Base-by-base conservation (phyloP, 805 yeast genomes). In the Candida chilensis region DNA sequence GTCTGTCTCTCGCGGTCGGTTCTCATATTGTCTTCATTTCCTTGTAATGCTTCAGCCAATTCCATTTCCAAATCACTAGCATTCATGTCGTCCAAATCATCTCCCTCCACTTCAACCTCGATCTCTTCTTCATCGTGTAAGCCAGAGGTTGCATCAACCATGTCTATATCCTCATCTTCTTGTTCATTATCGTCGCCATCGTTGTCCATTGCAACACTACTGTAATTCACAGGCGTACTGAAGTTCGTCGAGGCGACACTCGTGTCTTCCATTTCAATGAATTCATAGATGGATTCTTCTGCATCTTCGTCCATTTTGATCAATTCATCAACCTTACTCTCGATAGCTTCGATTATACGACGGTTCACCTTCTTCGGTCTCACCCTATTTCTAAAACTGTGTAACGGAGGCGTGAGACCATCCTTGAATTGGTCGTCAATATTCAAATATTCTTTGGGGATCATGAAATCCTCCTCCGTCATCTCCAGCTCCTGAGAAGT, bases 341-440 rank as follows among this genome's bases (percentile, higher is more conserved):
- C 96, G 5, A 86, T 76, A 37, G 75, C 77, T 34, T 85, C 83
- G 46, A 87, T 74, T 16, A 82, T 77, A 25, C 78, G 64, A 31
- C 76, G 78, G 32, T 78, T 75, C 38, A 83, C 68, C 34, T 80
- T 74, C 32, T 79, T 71, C 29, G 85, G 76, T 47, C 83, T 78
- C 36, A 92, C 66, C 27, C 86, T 60, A 36, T 80, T 71, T 26
- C 74, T 64, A 3, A 79, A 81, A 40, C 79, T 76, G 43, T 73
- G 71, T 57, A 83, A 63, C 1, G 97, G 95, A 5, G 85, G 78
- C 0, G 92, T 74, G 13, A 92, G 50, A 5, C 98, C 98, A 51
- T 83, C 85, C n/a, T 71, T 74, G 41, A 64, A 72, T 21, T 53
- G 60, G 26, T 52, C 51, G 0, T 38, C 37, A 20, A 49, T 48